phyloP scores from a whole-genome alignment of 176 grass and related monocot genomes.

The barley (Hordeum vulgare) region DNA sequence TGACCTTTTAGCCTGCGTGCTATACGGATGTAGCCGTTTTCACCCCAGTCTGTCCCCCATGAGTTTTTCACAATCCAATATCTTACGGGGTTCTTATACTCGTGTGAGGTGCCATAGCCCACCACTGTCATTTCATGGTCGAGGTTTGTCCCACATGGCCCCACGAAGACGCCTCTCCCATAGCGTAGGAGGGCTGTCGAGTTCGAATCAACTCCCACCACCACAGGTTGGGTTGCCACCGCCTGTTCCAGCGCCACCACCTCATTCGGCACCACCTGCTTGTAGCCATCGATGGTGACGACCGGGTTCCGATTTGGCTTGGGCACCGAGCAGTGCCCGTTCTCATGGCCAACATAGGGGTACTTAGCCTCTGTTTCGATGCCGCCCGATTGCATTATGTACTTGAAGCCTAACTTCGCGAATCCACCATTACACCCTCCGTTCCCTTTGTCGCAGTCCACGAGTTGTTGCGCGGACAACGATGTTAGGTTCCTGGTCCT shows the following conservation, averaged over 20 bases:
- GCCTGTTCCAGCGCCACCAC: not conserved
- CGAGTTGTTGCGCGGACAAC: conserved; percentile 18
- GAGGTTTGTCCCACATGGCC: conserved; percentile 1
- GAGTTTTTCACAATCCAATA: conserved; percentile 68
- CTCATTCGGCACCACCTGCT: not conserved
- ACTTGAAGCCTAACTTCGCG: not conserved
- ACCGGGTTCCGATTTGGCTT: not conserved
- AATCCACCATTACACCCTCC: not conserved
- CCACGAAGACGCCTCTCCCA: conserved; percentile 6
- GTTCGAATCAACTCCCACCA: not conserved
- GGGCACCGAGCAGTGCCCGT: not conserved
- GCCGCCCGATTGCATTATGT: not conserved
- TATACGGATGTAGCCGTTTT: conserved; percentile 45
- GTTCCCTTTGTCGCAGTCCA: conserved; percentile 11
- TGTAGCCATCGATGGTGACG: not conserved
- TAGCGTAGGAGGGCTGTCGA: conserved; percentile 18
- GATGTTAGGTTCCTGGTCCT: not conserved
- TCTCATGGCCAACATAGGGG: not conserved
- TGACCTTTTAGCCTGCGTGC: conserved; percentile 3
- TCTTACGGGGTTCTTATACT: not conserved
- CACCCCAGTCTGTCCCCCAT: conserved; percentile 43
- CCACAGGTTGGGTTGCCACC: not conserved
- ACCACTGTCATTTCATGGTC: conserved; percentile 6
- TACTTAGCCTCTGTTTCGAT: not conserved
- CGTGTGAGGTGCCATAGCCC: not conserved